These are phyloP conservation scores for Chenopodium berlandieri DNA, from an alignment of 148 eudicot species.

Conservation along the genomic window DNA sequence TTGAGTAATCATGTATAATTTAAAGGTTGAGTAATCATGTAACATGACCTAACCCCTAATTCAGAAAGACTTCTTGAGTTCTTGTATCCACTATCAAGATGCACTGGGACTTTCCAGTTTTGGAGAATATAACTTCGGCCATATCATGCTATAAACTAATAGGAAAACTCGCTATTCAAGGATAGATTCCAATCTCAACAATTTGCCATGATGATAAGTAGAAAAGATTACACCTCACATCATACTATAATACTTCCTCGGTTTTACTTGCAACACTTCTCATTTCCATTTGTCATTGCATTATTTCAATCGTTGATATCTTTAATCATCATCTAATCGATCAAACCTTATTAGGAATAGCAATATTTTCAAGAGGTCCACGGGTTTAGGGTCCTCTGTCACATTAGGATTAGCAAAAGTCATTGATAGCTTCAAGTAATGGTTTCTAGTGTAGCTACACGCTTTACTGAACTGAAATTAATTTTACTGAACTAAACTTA, in stretches of 20 bases:
- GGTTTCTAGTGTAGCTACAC: too few relatives aligned
- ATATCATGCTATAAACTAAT: neutral
- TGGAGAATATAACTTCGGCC: too few relatives aligned
- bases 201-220: neutral
- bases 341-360: too few relatives aligned
- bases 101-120: neutral
- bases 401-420: neutral
- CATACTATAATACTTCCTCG: too few relatives aligned
- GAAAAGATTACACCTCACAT: too few relatives aligned
- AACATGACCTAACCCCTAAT: neutral
- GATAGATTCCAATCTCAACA: neutral
- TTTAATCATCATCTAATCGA: neutral
- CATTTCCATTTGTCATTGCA: neutral
- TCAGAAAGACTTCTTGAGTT: neutral
- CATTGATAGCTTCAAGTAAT: neutral
- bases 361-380: neutral
- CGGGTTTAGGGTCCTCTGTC: neutral
- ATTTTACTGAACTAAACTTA: too few relatives aligned
- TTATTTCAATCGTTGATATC: neutral
- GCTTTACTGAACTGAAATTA: too few relatives aligned
- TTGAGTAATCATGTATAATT: too few relatives aligned
- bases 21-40: too few relatives aligned
- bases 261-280: too few relatives aligned
- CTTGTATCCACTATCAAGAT: neutral
- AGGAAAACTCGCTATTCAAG: neutral